Evolutionary conservation across 345 rosid species (phyloP), one percentile per base, ranked within the genome.

Genomic region (Eucalyptus paniculata): DNA sequence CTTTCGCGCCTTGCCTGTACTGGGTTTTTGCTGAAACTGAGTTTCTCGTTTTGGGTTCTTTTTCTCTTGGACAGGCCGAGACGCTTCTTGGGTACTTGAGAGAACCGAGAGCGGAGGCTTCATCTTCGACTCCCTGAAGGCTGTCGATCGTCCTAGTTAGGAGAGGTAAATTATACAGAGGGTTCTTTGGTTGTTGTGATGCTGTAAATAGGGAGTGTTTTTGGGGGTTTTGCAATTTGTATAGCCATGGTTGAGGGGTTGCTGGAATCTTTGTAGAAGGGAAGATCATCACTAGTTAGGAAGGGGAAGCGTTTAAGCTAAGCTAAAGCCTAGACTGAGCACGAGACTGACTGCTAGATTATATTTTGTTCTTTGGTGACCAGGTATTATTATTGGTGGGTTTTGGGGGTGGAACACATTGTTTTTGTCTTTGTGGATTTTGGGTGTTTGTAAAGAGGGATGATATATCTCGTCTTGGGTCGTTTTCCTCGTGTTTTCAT

Each of bases 1-100:
- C 83, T 77, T 19, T 21, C 47, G 4, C 23, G 83, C 83, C 30
- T 37, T 21, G 83, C 83, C 47, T 37, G 28, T 77, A 37, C 24
- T 77, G 83, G 81, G 28, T 77, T 69, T 30, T 30, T 21, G 30
- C 83, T 37, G 47, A 77, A 37, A 21, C 42, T 37, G 9, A 72
- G 45, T 37, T 21, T 21, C 47, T 72, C 23, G 15, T 40, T 77
- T 40, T 37, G 83, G 32, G 62, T 40, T 82, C 24, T 77, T 86
- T 34, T 23, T 87, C 50, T 89, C 65, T 89, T 50, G 45, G 92
- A 94, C 96, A 98, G 99, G 99, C 99, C 53, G 99, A 97, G 92
- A 97, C 92, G 28, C 98, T 94, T 26, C 92, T 94, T 54, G 93
- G 92, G 86, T 92, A 94, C 92, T 89, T 94, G 92, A 91, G 95